Evolutionary conservation across 2,329 filamentous ascomycete species (phyloP).

Genomic region (Trichoderma aggressivum): DNA sequence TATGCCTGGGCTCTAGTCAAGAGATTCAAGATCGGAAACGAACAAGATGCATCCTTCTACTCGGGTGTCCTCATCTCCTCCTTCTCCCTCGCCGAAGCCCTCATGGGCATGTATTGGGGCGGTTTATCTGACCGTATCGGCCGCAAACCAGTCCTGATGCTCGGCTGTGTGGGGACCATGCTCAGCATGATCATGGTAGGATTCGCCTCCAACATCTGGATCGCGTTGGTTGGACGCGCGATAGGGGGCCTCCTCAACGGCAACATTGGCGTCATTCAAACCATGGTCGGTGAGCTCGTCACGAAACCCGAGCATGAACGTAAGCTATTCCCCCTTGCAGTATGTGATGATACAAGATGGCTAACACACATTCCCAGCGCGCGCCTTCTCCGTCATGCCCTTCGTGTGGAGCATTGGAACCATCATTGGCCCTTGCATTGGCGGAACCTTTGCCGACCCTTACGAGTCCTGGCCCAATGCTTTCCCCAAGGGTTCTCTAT

Average conservation of each 20-base stretch:
- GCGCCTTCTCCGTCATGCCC: conserved; percentile 87
- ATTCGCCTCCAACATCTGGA: conserved; percentile 77
- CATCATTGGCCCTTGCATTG: conserved; percentile 83
- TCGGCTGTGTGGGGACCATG: conserved; percentile 80
- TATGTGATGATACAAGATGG: neutral
- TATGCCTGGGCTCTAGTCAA: conserved; percentile 85
- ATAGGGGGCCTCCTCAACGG: conserved; percentile 83
- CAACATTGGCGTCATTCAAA: conserved; percentile 87
- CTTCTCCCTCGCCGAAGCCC: conserved; percentile 76
- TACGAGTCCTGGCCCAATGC: conserved; percentile 66
- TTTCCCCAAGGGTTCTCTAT: conserved; percentile 67
- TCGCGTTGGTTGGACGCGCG: conserved; percentile 72
- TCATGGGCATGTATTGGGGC: conserved; percentile 88
- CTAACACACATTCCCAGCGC: conserved; percentile 48
- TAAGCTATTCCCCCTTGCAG: conserved; percentile 45
- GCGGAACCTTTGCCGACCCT: conserved; percentile 81
- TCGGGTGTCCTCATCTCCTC: conserved; percentile 84
- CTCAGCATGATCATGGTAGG: conserved; percentile 80
- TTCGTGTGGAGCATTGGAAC: conserved; percentile 92
- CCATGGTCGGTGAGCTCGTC: conserved; percentile 87
- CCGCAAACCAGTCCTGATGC: conserved; percentile 77
- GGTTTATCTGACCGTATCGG: conserved; percentile 76
- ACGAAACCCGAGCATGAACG: conserved; percentile 81
- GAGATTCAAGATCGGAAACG: conserved; percentile 67
- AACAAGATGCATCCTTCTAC: conserved; percentile 79